phyloP scores from a whole-genome alignment of 2,329 filamentous ascomycete species.

The Penicillium sumatraense region DNA sequence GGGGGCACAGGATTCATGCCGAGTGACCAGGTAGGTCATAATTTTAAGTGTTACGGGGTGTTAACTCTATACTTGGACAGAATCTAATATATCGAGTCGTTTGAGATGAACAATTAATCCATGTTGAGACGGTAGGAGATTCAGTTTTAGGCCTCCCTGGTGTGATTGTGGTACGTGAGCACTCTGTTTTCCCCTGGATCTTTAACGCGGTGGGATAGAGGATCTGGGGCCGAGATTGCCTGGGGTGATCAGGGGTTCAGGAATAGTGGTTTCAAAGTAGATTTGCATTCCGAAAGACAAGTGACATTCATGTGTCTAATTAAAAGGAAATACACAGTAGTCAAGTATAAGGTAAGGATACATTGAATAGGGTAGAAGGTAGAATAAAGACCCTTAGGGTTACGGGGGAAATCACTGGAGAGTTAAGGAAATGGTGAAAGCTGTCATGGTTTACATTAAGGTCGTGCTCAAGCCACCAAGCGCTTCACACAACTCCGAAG shows the following conservation, averaged over 20 bases:
- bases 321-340: slow-evolving; percentile 11
- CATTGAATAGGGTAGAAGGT: neutral
- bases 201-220: neutral
- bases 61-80: neutral
- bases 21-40: neutral
- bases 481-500: slow-evolving; percentile 34
- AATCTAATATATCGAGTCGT: neutral
- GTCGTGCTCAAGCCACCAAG: slow-evolving; percentile 34
- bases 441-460: slow-evolving; percentile 36
- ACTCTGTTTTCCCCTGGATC: neutral
- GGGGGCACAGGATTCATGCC: neutral
- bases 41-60: neutral
- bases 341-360: slow-evolving; percentile 2
- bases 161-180: neutral
- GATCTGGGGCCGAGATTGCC: neutral
- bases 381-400: slow-evolving; percentile 12
- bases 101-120: neutral
- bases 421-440: slow-evolving; percentile 25
- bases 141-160: neutral
- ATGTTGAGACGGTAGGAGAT: neutral
- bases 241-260: neutral
- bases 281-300: neutral
- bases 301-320: slow-evolving; percentile 10
- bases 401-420: slow-evolving; percentile 20
- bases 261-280: neutral